Conservation (phyloP, 2,329 filamentous ascomycete species). For the Aspergillus pseudoterreus region DNA sequence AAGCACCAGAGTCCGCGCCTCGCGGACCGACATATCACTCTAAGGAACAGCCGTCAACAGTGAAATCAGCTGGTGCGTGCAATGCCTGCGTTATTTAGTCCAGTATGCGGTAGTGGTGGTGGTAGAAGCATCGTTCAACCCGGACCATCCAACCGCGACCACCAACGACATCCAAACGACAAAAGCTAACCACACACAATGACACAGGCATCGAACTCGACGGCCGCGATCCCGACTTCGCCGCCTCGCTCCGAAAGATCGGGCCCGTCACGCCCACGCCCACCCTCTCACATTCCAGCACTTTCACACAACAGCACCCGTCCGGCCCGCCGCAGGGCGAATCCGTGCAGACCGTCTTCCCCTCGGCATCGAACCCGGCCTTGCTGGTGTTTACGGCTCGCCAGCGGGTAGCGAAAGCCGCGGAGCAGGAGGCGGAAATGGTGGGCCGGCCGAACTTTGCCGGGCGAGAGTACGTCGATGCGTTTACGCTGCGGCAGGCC, state of each 20-base stretch:
- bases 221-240: slow-evolving; percentile 62
- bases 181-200: slow-evolving; percentile 3
- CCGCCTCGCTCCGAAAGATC: slow-evolving; percentile 71
- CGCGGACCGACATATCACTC: slow-evolving; percentile 33
- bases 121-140: not conserved
- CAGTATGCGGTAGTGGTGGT: not conserved
- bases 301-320: slow-evolving; percentile 32
- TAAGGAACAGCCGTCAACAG: slow-evolving; percentile 29
- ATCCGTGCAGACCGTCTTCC: slow-evolving; percentile 34
- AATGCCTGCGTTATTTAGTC: not conserved
- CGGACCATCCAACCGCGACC: not conserved
- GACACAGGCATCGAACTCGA: slow-evolving; percentile 55
- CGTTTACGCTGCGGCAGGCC: slow-evolving; percentile 47
- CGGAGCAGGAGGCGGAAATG: slow-evolving; percentile 53
- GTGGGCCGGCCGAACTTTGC: slow-evolving; percentile 38
- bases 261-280: slow-evolving; percentile 58
- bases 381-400: slow-evolving; percentile 52
- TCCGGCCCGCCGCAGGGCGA: slow-evolving; percentile 22
- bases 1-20: slow-evolving; percentile 6
- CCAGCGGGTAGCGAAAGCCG: slow-evolving; percentile 48
- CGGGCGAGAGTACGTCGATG: slow-evolving; percentile 48
- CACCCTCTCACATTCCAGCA: slow-evolving; percentile 54
- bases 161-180: not conserved
- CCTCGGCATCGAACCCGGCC: slow-evolving; percentile 49
- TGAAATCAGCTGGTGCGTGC: slow-evolving; percentile 33